Percentiles rank a stretch among this genome's conserved stretches.
Evolutionary conservation across 2,329 filamentous ascomycete species (phyloP).

Genomic region (Diaporthe sp.): DNA sequence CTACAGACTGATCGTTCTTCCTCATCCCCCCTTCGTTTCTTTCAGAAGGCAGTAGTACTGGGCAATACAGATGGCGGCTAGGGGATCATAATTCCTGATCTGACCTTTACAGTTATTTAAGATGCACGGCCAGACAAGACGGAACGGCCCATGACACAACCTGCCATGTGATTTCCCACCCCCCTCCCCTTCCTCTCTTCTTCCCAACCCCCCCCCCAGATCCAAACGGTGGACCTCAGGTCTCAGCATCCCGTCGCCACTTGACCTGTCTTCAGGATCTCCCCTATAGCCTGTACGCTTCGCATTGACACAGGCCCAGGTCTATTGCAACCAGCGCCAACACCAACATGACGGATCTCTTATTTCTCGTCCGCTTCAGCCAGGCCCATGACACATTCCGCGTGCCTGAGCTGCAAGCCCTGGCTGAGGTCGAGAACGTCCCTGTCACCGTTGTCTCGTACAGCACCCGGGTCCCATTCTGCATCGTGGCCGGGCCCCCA

Average conservation of each 20-base stretch:
- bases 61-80: neutral
- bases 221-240: neutral
- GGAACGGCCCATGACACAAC: conserved; percentile 13
- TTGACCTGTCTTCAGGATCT: neutral
- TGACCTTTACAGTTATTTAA: neutral
- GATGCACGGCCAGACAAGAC: conserved; percentile 19
- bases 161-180: neutral
- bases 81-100: neutral
- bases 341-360: neutral
- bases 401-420: conserved; percentile 81
- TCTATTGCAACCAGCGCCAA: neutral
- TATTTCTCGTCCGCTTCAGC: conserved; percentile 86
- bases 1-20: neutral
- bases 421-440: conserved; percentile 76
- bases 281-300: neutral
- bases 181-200: neutral
- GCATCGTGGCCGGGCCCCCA: conserved; percentile 73
- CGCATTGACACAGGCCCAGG: conserved; percentile 60
- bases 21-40: neutral
- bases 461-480: conserved; percentile 84
- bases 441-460: conserved; percentile 81
- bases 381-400: conserved; percentile 95
- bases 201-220: neutral
- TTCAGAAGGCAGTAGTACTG: neutral
- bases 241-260: neutral